A percentile compares a stretch with the other conserved stretches of the same genome.
Conservation (phyloP, 352 stramenopile genomes). For the Pilasporangium apinafurcum region DNA sequence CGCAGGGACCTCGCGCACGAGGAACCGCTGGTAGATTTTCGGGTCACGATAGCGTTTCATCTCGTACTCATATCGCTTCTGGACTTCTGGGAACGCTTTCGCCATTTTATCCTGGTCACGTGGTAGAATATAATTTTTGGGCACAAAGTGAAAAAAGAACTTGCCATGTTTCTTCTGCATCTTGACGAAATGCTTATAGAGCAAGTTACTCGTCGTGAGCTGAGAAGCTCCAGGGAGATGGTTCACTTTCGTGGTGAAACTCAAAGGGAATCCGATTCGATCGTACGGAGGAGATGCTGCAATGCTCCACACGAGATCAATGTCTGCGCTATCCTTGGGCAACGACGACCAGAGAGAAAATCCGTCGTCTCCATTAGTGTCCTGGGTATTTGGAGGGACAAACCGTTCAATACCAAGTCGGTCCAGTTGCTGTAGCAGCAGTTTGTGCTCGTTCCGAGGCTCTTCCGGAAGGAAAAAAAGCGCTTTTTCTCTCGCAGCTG, state of each 20-base stretch:
- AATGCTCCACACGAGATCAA: constrained; percentile 70
- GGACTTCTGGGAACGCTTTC: constrained; percentile 29
- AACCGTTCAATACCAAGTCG: constrained; percentile 50
- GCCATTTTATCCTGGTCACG: constrained; percentile 38
- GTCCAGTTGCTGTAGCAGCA: constrained; percentile 44
- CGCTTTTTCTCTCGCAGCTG: constrained; percentile 14
- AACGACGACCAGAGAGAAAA: constrained; percentile 37
- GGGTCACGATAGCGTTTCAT: constrained; percentile 39
- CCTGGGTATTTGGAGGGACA: constrained; percentile 9
- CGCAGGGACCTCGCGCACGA: constrained; percentile 34
- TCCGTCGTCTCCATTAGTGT: constrained; percentile 9
- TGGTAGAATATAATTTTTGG: constrained; percentile 51
- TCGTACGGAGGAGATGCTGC: constrained; percentile 16
- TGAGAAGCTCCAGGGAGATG: constrained; percentile 48
- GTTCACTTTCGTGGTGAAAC: constrained; percentile 59
- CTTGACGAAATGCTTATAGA: constrained; percentile 35
- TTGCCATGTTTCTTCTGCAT: constrained; percentile 46
- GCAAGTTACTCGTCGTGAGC: constrained; percentile 34
- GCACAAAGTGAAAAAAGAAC: constrained; percentile 68
- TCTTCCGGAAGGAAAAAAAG: constrained; percentile 51
- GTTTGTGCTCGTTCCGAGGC: constrained; percentile 19
- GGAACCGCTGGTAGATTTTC: constrained; percentile 56
- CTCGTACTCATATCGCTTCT: constrained; percentile 50
- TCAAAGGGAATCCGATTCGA: constrained; percentile 28
- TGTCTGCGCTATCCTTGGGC: constrained; percentile 24